Evolutionary conservation across 805 yeast genomes (phyloP).

Genomic region (Metschnikowia lunata): DNA sequence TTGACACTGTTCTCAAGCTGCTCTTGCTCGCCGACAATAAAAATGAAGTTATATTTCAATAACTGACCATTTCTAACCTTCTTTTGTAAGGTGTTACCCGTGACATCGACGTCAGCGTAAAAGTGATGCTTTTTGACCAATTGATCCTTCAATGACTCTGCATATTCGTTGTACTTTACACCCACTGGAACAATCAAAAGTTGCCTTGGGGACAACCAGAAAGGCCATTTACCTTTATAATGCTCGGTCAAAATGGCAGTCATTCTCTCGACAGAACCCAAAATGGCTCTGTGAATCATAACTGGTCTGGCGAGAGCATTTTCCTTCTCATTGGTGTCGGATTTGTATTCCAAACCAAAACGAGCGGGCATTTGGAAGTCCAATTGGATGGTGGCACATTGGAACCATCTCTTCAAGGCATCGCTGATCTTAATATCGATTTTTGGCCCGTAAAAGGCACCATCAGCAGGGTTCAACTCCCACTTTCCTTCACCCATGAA

Average conservation of each 20-base stretch:
- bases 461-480: conserved; percentile 96
- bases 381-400: conserved; percentile 97
- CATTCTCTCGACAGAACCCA: conserved; percentile 99
- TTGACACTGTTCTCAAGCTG: conserved; percentile 75
- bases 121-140: conserved; percentile 67
- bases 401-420: conserved; percentile 95
- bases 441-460: conserved; percentile 95
- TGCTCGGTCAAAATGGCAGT: conserved; percentile 97
- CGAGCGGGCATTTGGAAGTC: conserved; percentile 97
- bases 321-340: conserved; percentile 50
- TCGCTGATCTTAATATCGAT: conserved; percentile 95
- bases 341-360: conserved; percentile 84
- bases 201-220: conserved; percentile 99
- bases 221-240: conserved; percentile 99
- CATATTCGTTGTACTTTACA: conserved; percentile 87
- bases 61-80: conserved; percentile 96
- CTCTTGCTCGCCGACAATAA: conserved; percentile 96
- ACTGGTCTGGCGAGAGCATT: conserved; percentile 80
- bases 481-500: conserved; percentile 78
- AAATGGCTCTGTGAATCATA: conserved; percentile 98
- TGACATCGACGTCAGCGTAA: conserved; percentile 87
- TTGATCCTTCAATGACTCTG: conserved; percentile 68
- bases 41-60: conserved; percentile 90
- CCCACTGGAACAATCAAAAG: conserved; percentile 95
- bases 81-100: conserved; percentile 97